These are phyloP conservation scores for Casuarina cunninghamiana DNA, from an alignment of 306 rosid genomes.

Conservation along the genomic window DNA sequence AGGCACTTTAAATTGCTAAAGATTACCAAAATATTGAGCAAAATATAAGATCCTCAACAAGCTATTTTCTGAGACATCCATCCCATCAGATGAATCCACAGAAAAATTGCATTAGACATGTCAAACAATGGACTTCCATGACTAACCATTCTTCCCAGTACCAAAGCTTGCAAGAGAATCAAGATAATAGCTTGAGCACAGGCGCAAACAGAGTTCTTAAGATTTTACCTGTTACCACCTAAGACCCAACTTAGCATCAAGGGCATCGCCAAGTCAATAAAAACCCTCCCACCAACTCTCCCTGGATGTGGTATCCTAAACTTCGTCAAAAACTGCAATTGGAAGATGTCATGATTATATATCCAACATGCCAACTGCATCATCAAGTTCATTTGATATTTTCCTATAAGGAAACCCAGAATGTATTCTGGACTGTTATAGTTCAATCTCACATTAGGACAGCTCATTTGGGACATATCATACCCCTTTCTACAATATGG, in stretches of 20 bases:
- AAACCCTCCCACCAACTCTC: slow-evolving; percentile 80
- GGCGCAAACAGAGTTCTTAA: slow-evolving; percentile 19
- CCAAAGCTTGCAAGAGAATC: not conserved
- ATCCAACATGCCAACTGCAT: not conserved
- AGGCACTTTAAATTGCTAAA: not conserved
- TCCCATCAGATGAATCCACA: not conserved
- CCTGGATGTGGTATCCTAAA: slow-evolving; percentile 96
- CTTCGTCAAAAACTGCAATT: slow-evolving; percentile 79
- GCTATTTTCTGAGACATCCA: not conserved
- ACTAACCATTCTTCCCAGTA: not conserved
- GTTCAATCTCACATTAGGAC: too few relatives aligned
- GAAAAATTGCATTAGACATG: not conserved
- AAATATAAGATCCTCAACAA: not conserved
- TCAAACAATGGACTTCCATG: not conserved
- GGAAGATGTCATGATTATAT: slow-evolving; percentile 14
- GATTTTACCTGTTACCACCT: slow-evolving; percentile 85
- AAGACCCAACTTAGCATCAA: slow-evolving; percentile 94
- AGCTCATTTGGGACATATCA: too few relatives aligned
- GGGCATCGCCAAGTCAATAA: slow-evolving; percentile 78
- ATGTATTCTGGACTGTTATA: too few relatives aligned
- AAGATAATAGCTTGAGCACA: slow-evolving; percentile 19
- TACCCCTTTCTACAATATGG: too few relatives aligned
- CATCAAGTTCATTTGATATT: slow-evolving; percentile 19
- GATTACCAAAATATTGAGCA: not conserved
- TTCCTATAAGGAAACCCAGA: not conserved